These are phyloP conservation scores for Pilobolus umbonatus DNA, from an alignment of 192 early-diverging fungal species.

Conservation along the genomic window DNA sequence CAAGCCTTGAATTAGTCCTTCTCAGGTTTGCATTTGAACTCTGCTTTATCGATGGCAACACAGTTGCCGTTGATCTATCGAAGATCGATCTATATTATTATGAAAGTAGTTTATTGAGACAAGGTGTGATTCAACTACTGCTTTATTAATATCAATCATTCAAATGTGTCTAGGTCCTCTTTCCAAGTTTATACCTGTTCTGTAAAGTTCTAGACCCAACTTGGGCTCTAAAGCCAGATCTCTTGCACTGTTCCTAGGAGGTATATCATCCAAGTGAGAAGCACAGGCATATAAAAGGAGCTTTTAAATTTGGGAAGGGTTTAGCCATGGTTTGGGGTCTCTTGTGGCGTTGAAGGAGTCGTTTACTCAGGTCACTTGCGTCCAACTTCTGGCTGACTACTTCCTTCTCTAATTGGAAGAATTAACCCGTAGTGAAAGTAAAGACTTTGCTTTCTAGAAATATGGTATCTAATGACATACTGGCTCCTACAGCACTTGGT, in stretches of 20 bases:
- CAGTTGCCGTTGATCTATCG: background rate
- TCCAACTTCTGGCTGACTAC: background rate
- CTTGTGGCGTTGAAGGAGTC: background rate
- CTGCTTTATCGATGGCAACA: constrained; percentile 1
- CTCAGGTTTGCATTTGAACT: background rate
- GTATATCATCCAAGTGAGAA: constrained; percentile 5
- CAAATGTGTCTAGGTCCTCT: background rate
- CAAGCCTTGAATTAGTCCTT: no score
- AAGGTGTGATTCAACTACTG: background rate
- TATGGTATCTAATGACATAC: background rate
- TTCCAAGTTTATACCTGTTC: constrained; percentile 2
- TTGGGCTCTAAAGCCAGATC: background rate
- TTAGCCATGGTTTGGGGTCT: background rate
- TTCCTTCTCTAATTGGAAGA: background rate
- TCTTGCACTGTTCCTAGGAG: background rate
- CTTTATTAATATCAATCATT: background rate
- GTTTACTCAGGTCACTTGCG: background rate
- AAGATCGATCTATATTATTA: background rate
- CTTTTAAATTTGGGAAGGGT: background rate
- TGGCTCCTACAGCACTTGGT: background rate
- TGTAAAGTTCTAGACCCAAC: background rate
- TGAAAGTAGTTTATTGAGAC: background rate
- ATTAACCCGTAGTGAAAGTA: background rate
- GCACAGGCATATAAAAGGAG: background rate
- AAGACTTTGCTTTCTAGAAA: background rate